Base-by-base conservation (phyloP, 768 basidiomycete genomes). In the Amanita rubescens region DNA sequence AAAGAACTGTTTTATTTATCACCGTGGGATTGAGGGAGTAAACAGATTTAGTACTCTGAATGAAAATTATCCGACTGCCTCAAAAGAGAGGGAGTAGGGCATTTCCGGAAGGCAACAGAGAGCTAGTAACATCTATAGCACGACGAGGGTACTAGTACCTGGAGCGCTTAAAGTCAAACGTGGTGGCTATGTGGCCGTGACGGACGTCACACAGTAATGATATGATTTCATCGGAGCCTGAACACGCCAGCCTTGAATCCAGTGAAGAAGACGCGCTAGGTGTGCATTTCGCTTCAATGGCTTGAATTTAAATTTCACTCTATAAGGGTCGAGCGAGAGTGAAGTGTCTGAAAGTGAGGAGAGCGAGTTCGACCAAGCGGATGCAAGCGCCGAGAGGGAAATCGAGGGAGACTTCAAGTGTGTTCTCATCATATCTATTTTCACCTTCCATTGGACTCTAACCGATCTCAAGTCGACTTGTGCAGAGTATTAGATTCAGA, bases 391-490 rank as follows among this genome's bases (percentile, higher is more conserved):
- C 0, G 76, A 78, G 56, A 65, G 69, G 42, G 75, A 75, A 57
- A 72, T 81, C 37, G 80, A 84, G 55, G 82, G 79, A 0, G 81
- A 84, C 60, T 84, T 85, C 58, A 80, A 76, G 79, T 76, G 55
- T 57, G 72, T 62, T 43, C n/a, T n/a, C n/a, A n/a, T 35, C 22
- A 3, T 42, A 39, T 43, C 45, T 25, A 30, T 30, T 30, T 39
- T 19, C 14, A 3, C 15, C 37, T 14, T 35, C n/a, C 15, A 12
- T 39, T 9, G 10, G 9, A 22, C 32, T 39, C 49, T 45, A 51
- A 54, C 32, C 32, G 25, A 33, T 53, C 41, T 50, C 20, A 55
- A 89, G 87, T 55, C 85, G 84, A 30, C 77, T 91, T 22, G 79
- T 89, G 3, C 74, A 80, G 55, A 79, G 77, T 43, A 87, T 90